A percentile compares a stretch with the other conserved stretches of the same genome.
phyloP scores from a whole-genome alignment of 1,139 yeast species.

The Meyerozyma elateridarum region DNA sequence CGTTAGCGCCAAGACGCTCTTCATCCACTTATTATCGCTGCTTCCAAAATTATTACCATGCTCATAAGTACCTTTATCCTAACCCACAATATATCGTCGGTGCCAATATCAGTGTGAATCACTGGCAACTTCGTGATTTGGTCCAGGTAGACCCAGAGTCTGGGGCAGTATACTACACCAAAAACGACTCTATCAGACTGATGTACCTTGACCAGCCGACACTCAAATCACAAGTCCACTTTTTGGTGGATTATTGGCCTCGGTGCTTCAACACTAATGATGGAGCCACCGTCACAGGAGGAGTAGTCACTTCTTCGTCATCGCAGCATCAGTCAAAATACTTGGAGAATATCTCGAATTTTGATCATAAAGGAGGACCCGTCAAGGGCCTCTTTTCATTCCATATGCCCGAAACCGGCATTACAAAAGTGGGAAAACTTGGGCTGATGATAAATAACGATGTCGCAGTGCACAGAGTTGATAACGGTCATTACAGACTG shows the following conservation, averaged over 20 bases:
- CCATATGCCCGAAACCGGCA: conserved; percentile 45
- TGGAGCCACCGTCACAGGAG: conserved; percentile 66
- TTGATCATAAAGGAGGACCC: conserved; percentile 19
- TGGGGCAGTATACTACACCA: conserved; percentile 31
- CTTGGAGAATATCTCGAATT: conserved; percentile 17
- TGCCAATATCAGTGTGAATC: conserved; percentile 38
- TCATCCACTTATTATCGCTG: conserved; percentile 25
- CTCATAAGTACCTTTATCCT: conserved; percentile 34
- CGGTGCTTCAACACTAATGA: conserved; percentile 62
- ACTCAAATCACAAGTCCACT: conserved; percentile 22
- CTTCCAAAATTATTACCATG: conserved; percentile 44
- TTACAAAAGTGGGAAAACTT: conserved; percentile 47
- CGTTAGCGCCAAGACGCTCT: conserved; percentile 1
- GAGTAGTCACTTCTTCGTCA: conserved; percentile 39
- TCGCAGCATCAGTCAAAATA: conserved; percentile 17
- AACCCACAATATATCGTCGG: conserved; percentile 33
- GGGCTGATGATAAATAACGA: conserved; percentile 85
- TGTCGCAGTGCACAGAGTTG: conserved; percentile 50
- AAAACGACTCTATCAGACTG: conserved; percentile 27
- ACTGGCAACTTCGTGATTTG: conserved; percentile 87
- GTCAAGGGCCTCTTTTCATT: conserved; percentile 61
- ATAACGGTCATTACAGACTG: conserved; percentile 43
- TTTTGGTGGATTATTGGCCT: conserved; percentile 53
- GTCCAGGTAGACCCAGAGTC: conserved; percentile 39
- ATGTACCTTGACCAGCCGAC: conserved; percentile 23